phyloP scores from a whole-genome alignment of 305 asterid genomes.

The Petunia hybrid region DNA sequence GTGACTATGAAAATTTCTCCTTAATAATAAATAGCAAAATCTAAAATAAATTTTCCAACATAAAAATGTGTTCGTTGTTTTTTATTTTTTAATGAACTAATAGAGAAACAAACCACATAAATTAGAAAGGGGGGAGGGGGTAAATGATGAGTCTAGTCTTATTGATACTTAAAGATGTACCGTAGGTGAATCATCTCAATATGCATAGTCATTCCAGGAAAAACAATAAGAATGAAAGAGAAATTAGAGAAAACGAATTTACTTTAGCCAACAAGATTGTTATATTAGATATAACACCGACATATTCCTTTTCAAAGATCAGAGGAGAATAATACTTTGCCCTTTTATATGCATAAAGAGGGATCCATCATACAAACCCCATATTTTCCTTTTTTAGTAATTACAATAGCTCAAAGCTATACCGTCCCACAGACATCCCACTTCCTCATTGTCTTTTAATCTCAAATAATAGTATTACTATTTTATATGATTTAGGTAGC shows the following conservation, averaged over 20 bases:
- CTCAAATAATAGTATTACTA: too few species aligned
- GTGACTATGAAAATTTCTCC: too few species aligned
- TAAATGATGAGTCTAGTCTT: too few species aligned
- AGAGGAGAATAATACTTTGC: neutral
- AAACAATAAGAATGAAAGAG: neutral
- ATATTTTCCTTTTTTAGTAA: neutral
- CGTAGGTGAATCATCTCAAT: neutral
- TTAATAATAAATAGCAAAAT: too few species aligned
- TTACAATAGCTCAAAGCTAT: neutral
- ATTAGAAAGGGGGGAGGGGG: too few species aligned
- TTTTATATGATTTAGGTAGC: neutral
- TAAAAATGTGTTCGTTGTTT: too few species aligned
- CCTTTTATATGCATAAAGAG: neutral
- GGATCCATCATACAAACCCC: neutral
- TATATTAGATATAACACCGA: neutral
- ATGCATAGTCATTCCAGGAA: too few species aligned
- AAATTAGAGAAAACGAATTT: neutral
- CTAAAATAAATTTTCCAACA: too few species aligned
- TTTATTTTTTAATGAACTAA: too few species aligned
- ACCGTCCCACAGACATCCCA: constrained; percentile 27
- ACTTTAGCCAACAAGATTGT: too few species aligned
- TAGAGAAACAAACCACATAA: too few species aligned
- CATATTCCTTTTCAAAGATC: neutral
- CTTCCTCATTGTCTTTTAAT: neutral
- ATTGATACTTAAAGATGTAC: too few species aligned